phyloP scores from a whole-genome alignment of 306 rosid genomes.

The Quercus alba region DNA sequence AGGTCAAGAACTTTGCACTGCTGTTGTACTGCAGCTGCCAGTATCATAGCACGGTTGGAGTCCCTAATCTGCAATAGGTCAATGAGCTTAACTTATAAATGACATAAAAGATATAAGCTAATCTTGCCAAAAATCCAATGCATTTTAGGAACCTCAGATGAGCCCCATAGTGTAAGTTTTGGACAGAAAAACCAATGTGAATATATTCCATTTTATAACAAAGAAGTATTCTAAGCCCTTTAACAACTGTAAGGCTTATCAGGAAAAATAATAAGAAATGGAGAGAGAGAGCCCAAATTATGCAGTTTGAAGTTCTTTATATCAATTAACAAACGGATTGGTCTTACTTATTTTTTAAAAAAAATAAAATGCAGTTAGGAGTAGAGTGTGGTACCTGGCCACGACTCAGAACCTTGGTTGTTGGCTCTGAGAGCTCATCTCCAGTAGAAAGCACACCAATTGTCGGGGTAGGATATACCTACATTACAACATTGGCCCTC shows the following conservation, averaged over 20 bases:
- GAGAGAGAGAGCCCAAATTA: background rate
- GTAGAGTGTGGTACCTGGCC: constrained; percentile 64
- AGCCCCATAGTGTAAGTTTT: background rate
- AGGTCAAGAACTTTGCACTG: constrained; percentile 80
- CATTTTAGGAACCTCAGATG: background rate
- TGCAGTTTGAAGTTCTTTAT: background rate
- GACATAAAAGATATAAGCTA: background rate
- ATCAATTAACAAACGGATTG: too few species aligned
- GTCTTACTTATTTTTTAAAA: background rate
- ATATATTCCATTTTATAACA: background rate
- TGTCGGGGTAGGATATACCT: constrained; percentile 76
- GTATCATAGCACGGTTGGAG: constrained; percentile 90
- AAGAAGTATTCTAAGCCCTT: background rate
- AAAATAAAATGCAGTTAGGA: background rate
- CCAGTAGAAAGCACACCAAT: constrained; percentile 91
- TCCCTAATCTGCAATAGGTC: constrained; percentile 78
- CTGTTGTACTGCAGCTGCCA: constrained; percentile 73
- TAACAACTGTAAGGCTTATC: background rate
- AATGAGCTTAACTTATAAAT: constrained; percentile 9
- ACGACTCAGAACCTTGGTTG: constrained; percentile 50
- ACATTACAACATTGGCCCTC: constrained; percentile 15
- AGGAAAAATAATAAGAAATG: background rate
- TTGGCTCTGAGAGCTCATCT: constrained; percentile 86
- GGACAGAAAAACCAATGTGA: background rate
- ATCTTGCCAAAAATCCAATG: background rate